Base-by-base conservation (phyloP, 192 early-diverging fungal genomes). In the Gryganskiella cystojenkinii region DNA sequence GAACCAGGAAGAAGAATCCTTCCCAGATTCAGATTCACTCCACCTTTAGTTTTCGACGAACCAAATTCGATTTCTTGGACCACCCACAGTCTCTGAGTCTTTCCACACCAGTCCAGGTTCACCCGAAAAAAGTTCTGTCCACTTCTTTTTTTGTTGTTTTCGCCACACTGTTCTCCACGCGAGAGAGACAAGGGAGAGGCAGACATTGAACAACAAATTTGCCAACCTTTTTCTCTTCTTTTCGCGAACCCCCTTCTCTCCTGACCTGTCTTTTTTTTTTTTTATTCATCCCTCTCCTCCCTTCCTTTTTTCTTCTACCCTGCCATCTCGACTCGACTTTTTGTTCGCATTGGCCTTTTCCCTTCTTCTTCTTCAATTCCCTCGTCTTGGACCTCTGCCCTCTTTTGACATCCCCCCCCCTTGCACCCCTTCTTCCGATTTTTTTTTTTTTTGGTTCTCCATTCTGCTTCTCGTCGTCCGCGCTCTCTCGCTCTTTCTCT, bases 111-210 rank as follows among this genome's bases (percentile, higher is more conserved):
- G n/a, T n/a, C n/a, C n/a, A n/a, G n/a, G n/a, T 56, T 4, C 14
- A 56, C 27, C 28, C 19, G 1, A 28, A 35, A 28, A 22, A 20
- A 15, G 5, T 59, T 4, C 28, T 17, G 50, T 35, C 14, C 20
- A 19, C 34, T 63, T 30, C 34, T 4, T 7, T 47, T 6, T 31
- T 14, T 34, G 45, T 20, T 24, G 15, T 37, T 27, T 30, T 35
- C 17, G 47, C 28, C 67, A 33, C 49, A 34, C n/a, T n/a, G n/a
- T 50, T 27, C 49, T 69, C 67, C 67, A 69, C 67, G 67, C 67
- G 67, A 69, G 55, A 60, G 7, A 13, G 13, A 40, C 37, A 13
- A 40, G 13, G 7, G 37, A 40, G 37, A 40, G 37, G 13, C 7
- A 40, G 37, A 40, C 7, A 40, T 5, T 9, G 13, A 40, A 40